A percentile compares a stretch with the other conserved stretches of the same genome.
Conservation (phyloP, 208 protist species). For the Trypanosoma melophagium region DNA sequence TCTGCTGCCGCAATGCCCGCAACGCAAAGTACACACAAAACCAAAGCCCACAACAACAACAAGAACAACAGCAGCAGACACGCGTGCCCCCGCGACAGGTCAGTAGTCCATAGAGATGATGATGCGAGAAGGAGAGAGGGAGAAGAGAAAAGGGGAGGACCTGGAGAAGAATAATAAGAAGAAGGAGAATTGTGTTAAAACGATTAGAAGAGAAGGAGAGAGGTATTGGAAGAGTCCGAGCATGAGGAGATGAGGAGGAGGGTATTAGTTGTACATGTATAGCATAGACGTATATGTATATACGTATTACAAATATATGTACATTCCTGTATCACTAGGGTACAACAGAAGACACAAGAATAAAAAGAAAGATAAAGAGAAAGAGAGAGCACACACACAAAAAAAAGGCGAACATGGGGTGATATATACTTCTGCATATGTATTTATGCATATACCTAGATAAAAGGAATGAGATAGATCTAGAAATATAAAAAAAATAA, state of each 20-base stretch:
- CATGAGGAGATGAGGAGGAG: too few relatives aligned
- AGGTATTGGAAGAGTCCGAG: too few relatives aligned
- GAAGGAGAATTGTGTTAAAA: neutral
- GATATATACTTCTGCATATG: slow-evolving; percentile 6
- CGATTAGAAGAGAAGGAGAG: too few relatives aligned
- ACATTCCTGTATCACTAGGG: too few relatives aligned
- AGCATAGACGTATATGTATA: too few relatives aligned
- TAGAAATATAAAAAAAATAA: neutral
- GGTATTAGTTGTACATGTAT: too few relatives aligned
- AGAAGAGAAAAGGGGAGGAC: neutral
- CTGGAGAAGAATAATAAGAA: neutral
- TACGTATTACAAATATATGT: too few relatives aligned
- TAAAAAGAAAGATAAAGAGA: neutral
- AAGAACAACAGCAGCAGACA: too few relatives aligned
- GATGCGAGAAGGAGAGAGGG: neutral
- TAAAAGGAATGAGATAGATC: neutral
- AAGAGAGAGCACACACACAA: too few relatives aligned
- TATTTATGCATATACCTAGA: slow-evolving; percentile 2
- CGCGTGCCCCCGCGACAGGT: neutral
- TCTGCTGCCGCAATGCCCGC: slow-evolving; percentile 28
- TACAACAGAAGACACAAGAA: neutral
- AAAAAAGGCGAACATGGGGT: neutral
- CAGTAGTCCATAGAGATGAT: neutral
- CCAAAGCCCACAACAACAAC: too few relatives aligned
- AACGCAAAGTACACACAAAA: too few relatives aligned